Conservation (phyloP, 2,329 filamentous ascomycete species). For the Tolypocladium album region DNA sequence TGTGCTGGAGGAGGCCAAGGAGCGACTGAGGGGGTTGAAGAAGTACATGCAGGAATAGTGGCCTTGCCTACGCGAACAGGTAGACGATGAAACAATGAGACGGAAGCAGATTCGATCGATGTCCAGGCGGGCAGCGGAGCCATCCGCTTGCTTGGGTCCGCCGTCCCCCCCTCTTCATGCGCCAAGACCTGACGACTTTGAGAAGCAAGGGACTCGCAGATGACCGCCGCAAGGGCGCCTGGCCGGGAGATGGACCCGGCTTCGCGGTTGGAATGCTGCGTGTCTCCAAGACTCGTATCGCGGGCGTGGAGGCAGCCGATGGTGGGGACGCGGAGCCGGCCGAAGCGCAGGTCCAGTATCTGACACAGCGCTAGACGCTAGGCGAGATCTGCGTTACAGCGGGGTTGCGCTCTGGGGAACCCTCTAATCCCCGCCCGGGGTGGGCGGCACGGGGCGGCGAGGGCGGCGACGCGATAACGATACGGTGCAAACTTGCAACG, state of each 20-base stretch:
- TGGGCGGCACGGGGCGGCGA: not conserved
- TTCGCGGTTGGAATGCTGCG: not conserved
- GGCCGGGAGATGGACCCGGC: not conserved
- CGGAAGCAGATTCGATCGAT: not conserved
- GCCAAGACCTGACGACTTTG: not conserved
- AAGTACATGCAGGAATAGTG: slow-evolving; percentile 47
- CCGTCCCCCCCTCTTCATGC: not conserved
- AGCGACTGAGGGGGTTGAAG: slow-evolving; percentile 60
- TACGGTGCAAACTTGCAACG: not conserved
- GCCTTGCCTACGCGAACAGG: not conserved
- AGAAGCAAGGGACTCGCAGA: not conserved
- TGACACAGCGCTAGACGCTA: not conserved
- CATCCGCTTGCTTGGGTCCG: not conserved
- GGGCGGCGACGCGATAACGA: not conserved
- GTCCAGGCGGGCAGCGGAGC: not conserved
- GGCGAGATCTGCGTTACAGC: not conserved
- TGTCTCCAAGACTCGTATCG: not conserved
- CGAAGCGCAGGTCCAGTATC: slow-evolving; percentile 6
- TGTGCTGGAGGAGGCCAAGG: slow-evolving; percentile 69
- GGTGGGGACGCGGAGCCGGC: slow-evolving; percentile 20
- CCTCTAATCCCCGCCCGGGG: not conserved
- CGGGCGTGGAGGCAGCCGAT: slow-evolving; percentile 16
- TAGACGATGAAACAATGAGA: not conserved
- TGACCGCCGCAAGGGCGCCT: not conserved
- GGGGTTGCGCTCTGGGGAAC: not conserved